phyloP scores from a whole-genome alignment of 148 eudicot genomes.

The Vaccinium macrocarpon region DNA sequence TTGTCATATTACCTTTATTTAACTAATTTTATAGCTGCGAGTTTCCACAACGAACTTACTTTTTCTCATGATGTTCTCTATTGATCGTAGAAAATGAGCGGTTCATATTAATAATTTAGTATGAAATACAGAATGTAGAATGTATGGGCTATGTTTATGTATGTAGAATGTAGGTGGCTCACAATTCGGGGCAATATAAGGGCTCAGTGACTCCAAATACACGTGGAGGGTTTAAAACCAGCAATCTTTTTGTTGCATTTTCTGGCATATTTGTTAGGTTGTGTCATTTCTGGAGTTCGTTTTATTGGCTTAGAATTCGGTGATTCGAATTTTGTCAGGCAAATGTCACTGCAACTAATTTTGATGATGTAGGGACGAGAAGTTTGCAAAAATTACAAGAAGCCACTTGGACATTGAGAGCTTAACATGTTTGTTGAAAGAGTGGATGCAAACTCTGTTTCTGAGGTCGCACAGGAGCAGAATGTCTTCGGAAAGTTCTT shows the following conservation, averaged over 20 bases:
- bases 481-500: background rate
- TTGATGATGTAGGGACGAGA: background rate
- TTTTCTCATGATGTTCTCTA: background rate
- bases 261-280: background rate
- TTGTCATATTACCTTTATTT: background rate
- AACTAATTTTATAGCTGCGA: background rate
- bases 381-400: background rate
- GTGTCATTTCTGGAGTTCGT: background rate
- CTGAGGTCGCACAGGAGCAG: background rate
- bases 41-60: background rate
- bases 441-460: background rate
- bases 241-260: background rate
- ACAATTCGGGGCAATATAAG: background rate
- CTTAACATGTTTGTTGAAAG: background rate
- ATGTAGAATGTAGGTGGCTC: background rate
- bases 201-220: background rate
- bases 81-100: background rate
- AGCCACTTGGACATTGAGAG: background rate
- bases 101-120: background rate
- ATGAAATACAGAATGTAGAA: background rate
- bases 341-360: background rate
- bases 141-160: no score
- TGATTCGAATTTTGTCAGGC: background rate
- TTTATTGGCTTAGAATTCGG: background rate
- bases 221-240: no score